These are phyloP conservation scores for Entelexis sorbosivorans DNA, from an alignment of 1,139 yeast genomes.

Conservation along the genomic window DNA sequence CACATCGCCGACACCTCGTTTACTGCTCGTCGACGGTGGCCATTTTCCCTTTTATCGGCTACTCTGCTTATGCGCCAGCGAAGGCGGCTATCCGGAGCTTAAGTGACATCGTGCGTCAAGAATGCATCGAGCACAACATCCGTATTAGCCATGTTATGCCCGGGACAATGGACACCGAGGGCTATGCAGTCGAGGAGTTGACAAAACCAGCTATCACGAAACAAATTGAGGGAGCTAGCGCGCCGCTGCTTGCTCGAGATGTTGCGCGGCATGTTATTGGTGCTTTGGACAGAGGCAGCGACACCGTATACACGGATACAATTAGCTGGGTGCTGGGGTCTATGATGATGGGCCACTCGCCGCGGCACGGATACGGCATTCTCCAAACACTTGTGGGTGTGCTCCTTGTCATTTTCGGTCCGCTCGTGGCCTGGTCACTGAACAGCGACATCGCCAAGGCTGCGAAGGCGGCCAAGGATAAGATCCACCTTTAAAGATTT, in stretches of 20 bases:
- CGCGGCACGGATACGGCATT: constrained; percentile 47
- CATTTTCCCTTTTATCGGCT: constrained; percentile 82
- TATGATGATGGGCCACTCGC: constrained; percentile 56
- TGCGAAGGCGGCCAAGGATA: background rate
- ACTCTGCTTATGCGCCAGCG: constrained; percentile 78
- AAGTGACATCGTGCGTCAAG: constrained; percentile 72
- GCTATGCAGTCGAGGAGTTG: constrained; percentile 64
- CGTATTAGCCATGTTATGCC: constrained; percentile 53
- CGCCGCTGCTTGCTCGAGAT: constrained; percentile 52
- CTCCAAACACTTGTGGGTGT: constrained; percentile 32
- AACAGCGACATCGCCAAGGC: constrained; percentile 34
- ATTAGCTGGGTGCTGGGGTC: constrained; percentile 75
- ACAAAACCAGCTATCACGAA: constrained; percentile 81
- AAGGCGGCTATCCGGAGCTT: constrained; percentile 73
- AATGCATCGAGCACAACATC: constrained; percentile 55
- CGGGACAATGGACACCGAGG: constrained; percentile 85
- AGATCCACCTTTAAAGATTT: background rate
- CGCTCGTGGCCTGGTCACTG: constrained; percentile 48
- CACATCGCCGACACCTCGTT: constrained; percentile 45
- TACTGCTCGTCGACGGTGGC: constrained; percentile 75
- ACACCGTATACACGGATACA: constrained; percentile 68
- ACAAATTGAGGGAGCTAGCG: constrained; percentile 73
- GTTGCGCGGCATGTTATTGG: constrained; percentile 56
- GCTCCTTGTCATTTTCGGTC: constrained; percentile 50
- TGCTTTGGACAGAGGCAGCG: constrained; percentile 53